Percentiles rank a stretch among this genome's conserved stretches.
Evolutionary conservation across 1,284 basidiomycete species (phyloP).

Genomic region (Microbotryum scabiosae): DNA sequence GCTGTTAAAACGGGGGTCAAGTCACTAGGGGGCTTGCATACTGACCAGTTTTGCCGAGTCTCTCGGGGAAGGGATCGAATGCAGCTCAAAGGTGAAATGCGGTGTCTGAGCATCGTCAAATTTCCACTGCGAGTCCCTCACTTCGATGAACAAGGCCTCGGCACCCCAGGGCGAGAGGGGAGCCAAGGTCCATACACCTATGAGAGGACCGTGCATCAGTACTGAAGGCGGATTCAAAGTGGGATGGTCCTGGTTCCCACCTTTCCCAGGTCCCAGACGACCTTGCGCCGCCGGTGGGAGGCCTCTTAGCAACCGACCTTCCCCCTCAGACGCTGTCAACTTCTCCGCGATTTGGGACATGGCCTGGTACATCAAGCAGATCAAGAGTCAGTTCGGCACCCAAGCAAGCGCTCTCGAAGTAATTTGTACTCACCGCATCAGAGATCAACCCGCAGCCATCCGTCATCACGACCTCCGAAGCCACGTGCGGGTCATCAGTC

Average conservation of each 20-base stretch:
- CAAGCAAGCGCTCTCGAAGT: not conserved
- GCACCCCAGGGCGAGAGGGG: slow-evolving; percentile 3
- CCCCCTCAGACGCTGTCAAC: not conserved
- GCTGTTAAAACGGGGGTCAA: too few species aligned
- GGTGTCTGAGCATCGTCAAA: slow-evolving; percentile 22
- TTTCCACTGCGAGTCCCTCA: slow-evolving; percentile 36
- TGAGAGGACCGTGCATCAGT: not conserved
- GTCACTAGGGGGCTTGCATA: not conserved
- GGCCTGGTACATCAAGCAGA: not conserved
- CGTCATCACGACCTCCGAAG: slow-evolving; percentile 19
- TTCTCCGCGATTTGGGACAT: slow-evolving; percentile 7
- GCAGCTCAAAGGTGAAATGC: slow-evolving; percentile 26
- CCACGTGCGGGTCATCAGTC: not conserved
- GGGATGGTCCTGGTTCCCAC: slow-evolving; percentile 13
- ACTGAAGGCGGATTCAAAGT: not conserved
- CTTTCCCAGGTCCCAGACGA: slow-evolving; percentile 35
- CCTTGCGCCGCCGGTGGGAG: slow-evolving; percentile 33
- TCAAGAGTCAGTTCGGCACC: not conserved
- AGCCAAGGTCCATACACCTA: slow-evolving; percentile 23
- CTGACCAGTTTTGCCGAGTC: slow-evolving; percentile 3
- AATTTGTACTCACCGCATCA: not conserved
- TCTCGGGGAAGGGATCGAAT: slow-evolving; percentile 9
- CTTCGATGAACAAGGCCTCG: slow-evolving; percentile 26
- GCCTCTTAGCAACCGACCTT: not conserved
- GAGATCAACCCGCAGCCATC: slow-evolving; percentile 20